Conservation (phyloP, 345 rosid species). For the Raphanus sativus region DNA sequence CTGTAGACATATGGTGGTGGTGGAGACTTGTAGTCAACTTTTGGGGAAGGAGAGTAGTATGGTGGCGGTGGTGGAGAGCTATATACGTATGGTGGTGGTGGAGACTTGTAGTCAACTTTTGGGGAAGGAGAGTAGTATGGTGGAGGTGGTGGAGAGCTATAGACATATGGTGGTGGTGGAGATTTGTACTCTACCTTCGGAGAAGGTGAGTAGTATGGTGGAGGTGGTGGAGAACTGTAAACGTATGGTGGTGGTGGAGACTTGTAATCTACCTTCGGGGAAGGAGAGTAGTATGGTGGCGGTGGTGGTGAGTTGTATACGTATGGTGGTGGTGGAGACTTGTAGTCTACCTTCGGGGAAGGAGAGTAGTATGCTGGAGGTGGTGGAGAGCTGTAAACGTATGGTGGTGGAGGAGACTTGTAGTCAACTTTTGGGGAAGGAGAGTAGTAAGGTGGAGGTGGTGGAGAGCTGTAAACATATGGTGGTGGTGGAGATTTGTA, state of each 20-base stretch:
- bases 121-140: neutral
- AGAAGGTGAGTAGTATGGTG: neutral
- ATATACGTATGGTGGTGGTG: neutral
- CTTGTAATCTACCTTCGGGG: neutral
- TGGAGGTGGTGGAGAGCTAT: neutral
- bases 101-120: neutral
- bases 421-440: neutral
- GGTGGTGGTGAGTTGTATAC: neutral
- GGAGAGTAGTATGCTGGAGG: neutral
- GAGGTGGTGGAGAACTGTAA: neutral
- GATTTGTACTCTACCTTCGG: neutral
- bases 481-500: neutral
- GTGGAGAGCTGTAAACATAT: neutral
- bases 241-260: neutral
- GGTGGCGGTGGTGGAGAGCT: neutral
- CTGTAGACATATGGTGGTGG: neutral
- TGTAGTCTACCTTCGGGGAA: neutral
- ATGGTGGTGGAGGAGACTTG: neutral
- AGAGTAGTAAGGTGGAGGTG: neutral
- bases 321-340: neutral
- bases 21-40: neutral
- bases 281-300: neutral
- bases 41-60: neutral
- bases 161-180: neutral
- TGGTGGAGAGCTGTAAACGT: neutral